Conservation (phyloP, 768 basidiomycete genomes). For the Roridomyces roridus region DNA sequence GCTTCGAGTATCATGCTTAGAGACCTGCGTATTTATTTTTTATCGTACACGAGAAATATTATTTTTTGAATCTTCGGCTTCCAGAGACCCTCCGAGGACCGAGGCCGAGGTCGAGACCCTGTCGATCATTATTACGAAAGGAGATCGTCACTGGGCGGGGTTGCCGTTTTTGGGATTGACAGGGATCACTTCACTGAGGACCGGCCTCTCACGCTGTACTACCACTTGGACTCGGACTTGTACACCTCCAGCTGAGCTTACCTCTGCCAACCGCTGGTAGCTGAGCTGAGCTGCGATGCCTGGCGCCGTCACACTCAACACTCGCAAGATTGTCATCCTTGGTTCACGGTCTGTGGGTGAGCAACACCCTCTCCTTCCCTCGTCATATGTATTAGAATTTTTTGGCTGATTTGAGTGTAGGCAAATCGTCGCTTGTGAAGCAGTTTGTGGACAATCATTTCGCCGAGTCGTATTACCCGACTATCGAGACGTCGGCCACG, state of each 20-base stretch:
- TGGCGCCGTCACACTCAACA: conserved; percentile 10
- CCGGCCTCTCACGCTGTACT: neutral
- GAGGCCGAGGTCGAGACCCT: neutral
- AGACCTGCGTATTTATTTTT: neutral
- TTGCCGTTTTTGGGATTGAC: too few species aligned
- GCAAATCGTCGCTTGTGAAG: conserved; percentile 92
- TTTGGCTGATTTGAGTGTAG: conserved; percentile 43
- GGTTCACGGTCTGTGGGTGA: conserved; percentile 89
- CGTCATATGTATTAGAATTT: conserved; percentile 24
- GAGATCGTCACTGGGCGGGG: conserved; percentile 9
- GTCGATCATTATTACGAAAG: conserved; percentile 14
- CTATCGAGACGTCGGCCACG: conserved; percentile 87
- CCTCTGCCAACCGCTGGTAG: neutral
- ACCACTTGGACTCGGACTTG: neutral
- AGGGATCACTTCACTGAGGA: too few species aligned
- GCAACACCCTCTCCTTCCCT: conserved; percentile 29
- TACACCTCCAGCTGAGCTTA: conserved; percentile 5
- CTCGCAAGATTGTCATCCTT: conserved; percentile 83
- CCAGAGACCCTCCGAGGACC: too few species aligned
- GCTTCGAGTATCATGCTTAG: conserved; percentile 59
- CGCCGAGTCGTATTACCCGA: conserved; percentile 93
- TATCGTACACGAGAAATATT: neutral
- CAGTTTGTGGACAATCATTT: conserved; percentile 95
- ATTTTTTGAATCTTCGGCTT: neutral
- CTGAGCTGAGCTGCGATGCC: conserved; percentile 1